phyloP scores from a whole-genome alignment of 129 eudicot species.

The Oenanthe sinensis region DNA sequence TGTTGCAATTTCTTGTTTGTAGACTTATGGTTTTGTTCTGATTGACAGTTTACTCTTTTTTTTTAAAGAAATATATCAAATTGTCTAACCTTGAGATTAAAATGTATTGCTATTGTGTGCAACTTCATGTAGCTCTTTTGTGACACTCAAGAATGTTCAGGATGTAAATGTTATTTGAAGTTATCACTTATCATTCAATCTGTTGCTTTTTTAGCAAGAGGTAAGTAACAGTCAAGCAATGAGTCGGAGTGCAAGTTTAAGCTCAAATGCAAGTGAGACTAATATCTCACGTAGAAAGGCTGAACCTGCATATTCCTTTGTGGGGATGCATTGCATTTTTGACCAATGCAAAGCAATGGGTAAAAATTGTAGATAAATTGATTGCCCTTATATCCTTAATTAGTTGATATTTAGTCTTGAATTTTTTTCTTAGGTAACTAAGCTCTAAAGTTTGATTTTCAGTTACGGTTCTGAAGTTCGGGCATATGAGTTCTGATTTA shows the following conservation, averaged over 20 bases:
- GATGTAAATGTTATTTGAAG: not conserved
- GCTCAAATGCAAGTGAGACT: slow-evolving; percentile 54
- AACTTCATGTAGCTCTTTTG: not conserved
- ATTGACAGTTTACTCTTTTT: not conserved
- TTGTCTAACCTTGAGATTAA: not conserved
- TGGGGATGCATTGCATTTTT: slow-evolving; percentile 99
- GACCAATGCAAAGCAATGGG: slow-evolving; percentile 98
- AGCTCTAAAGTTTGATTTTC: slow-evolving; percentile 13
- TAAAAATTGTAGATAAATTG: slow-evolving; percentile 17
- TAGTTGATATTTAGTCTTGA: not conserved
- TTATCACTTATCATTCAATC: not conserved
- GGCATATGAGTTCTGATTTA: slow-evolving; percentile 93
- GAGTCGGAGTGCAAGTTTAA: slow-evolving; percentile 54
- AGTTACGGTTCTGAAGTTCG: slow-evolving; percentile 95
- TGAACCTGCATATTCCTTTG: slow-evolving; percentile 91
- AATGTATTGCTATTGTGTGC: not conserved
- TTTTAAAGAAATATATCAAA: no score
- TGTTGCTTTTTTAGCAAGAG: slow-evolving; percentile 34
- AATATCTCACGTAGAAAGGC: slow-evolving; percentile 48
- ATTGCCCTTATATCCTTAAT: not conserved
- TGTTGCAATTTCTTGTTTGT: not conserved
- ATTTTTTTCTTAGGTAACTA: slow-evolving; percentile 4
- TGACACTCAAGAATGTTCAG: not conserved
- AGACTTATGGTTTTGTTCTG: not conserved
- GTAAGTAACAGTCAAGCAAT: slow-evolving; percentile 48